Evolutionary conservation across 169 alveolate species (phyloP), one percentile per base, ranked within the genome.

Genomic region (Plasmodium billcollinsi): DNA sequence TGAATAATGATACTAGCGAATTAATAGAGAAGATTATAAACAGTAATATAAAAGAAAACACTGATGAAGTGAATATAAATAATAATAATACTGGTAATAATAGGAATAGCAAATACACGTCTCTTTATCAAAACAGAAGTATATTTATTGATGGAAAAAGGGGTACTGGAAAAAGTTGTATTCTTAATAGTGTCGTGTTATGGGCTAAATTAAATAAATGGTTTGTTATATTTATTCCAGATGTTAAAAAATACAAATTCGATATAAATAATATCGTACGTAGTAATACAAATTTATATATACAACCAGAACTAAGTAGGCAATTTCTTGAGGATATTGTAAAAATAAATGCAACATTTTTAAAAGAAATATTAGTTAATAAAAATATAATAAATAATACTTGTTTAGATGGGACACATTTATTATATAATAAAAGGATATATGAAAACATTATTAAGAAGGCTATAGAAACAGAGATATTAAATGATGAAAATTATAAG

Each of bases 81-180:
- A 33, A 24, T 26, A 45, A 11, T 2, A 18, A 1, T 6, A 3
- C 2, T 29, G 15, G 49, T 9, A 66, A 24, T 11, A n/a, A 39
- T 33, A 26, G 39, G 21, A 75, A 2, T 15, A 39, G 39, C 12
- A 21, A 18, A 18, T 21, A 9, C 14, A 21, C 71, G 0, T 54
- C 14, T 39, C 21, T 43, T n/a, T 83, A 70, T 66, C 52, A 54
- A 49, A 83, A 74, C 6, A 83, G 91, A 20, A 45, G 86, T 14
- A 69, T 83, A 59, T 73, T 83, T 45, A 67, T 94, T 70, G 96
- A 94, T 56, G 96, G 96, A 20, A 94, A 94, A 62, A 88, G 96
- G 62, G 96, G 96, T 2, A 72, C 95, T 3, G 96, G 96, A 47
- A 94, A 94, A 92, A 94, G 96, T 75, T 92, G 92, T 65, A 73